phyloP scores from a whole-genome alignment of 2,329 filamentous ascomycete species.

The Monilinia laxa region DNA sequence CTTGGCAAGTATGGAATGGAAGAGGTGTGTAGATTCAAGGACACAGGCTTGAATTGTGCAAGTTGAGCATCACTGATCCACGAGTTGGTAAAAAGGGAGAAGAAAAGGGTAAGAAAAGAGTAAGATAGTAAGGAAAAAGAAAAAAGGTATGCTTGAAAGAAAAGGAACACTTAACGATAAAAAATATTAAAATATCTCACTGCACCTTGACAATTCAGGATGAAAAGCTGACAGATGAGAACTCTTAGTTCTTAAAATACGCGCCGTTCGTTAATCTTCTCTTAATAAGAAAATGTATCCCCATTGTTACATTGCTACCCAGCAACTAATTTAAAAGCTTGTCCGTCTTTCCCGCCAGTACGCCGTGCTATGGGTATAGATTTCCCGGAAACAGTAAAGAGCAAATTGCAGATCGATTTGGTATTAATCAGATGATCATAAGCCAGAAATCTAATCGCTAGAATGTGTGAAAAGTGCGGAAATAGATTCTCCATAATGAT shows the following conservation, averaged over 20 bases:
- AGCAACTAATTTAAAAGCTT: conserved; percentile 25
- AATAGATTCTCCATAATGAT: conserved; percentile 91
- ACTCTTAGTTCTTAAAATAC: conserved; percentile 14
- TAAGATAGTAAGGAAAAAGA: not conserved
- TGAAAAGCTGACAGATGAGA: not conserved
- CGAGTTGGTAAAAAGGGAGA: not conserved
- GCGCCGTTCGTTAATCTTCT: not conserved
- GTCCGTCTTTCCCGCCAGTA: conserved; percentile 24
- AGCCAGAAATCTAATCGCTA: conserved; percentile 29
- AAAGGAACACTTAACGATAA: conserved; percentile 2
- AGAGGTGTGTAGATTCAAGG: not conserved
- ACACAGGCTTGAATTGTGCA: not conserved
- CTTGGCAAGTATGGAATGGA: conserved; percentile 8
- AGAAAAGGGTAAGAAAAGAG: not conserved
- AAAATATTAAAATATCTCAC: conserved; percentile 6
- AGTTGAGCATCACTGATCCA: not conserved
- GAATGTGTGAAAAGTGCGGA: conserved; percentile 39
- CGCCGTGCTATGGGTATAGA: conserved; percentile 36
- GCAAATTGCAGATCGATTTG: conserved; percentile 49
- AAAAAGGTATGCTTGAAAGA: not conserved
- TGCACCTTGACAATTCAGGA: not conserved
- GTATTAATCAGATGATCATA: conserved; percentile 30
- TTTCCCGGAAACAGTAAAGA: conserved; percentile 20
- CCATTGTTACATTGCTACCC: not conserved
- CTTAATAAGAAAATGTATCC: not conserved